phyloP scores from a whole-genome alignment of 768 basidiomycete genomes.

The Suillus decipiens region DNA sequence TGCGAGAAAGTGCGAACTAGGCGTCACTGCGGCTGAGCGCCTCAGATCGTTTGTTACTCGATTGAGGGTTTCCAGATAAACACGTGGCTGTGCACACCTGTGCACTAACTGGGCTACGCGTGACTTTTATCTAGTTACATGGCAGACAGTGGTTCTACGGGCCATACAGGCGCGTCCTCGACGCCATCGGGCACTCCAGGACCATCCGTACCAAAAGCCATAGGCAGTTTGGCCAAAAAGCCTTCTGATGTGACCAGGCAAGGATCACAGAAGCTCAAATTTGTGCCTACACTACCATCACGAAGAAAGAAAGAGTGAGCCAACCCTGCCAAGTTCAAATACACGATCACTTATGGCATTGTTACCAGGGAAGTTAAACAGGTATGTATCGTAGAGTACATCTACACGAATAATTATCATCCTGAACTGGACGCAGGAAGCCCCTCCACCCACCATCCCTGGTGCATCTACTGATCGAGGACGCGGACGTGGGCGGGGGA shows the following conservation, averaged over 20 bases:
- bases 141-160: slow-evolving; percentile 9
- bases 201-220: slow-evolving; percentile 55
- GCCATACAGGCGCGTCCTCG: slow-evolving; percentile 9
- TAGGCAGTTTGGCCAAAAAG: slow-evolving; percentile 74
- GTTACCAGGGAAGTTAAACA: slow-evolving; percentile 60
- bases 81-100: slow-evolving; percentile 1
- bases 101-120: neutral
- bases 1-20: slow-evolving; percentile 1
- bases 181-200: slow-evolving; percentile 10
- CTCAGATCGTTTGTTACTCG: neutral
- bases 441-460: slow-evolving; percentile 34
- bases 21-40: neutral
- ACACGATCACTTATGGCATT: slow-evolving; percentile 19
- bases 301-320: slow-evolving; percentile 74
- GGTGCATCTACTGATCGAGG: slow-evolving; percentile 43
- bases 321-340: neutral
- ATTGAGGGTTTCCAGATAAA: neutral
- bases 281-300: slow-evolving; percentile 74
- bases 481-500: slow-evolving; percentile 47
- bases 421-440: slow-evolving; percentile 45
- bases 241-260: slow-evolving; percentile 70
- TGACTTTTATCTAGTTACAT: slow-evolving; percentile 16
- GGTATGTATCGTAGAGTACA: slow-evolving; percentile 40
- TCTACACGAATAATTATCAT: neutral
- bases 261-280: slow-evolving; percentile 77